Evolutionary conservation across 1,284 basidiomycete species (phyloP), one percentile per base, ranked within the genome.

Genomic region (Phlebopus sp.): DNA sequence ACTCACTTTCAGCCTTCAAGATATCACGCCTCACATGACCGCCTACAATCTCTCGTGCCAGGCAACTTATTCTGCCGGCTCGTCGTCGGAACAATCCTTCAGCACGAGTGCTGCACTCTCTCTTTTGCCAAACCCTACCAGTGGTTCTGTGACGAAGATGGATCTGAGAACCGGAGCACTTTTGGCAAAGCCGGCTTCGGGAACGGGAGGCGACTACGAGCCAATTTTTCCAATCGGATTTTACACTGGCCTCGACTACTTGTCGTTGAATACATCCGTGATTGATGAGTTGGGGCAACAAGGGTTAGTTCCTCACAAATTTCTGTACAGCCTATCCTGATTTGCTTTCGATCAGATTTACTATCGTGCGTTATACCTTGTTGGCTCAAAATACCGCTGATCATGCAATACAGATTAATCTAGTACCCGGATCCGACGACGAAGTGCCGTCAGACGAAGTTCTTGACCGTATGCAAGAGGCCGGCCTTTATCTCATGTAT

Each of bases 401-500:
- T 48, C 18, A 11, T n/a, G 4, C 10, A 21, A 3, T 5, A 13
- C 31, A 79, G 77, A 71, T 87, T 18, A 86, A 89, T 58, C 79
- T 84, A 1, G 72, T 87, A 19, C 86, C 88, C 1, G 69, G 77
- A 1, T 86, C 77, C 53, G 71, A 74, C 56, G 76, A 86, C 58
- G 51, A 77, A 27, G 77, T 78, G 0, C 72, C 73, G 1, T 66
- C 84, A 0, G 72, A 77, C 23, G 60, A 73, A 15, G 78, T 88
- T 11, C 61, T 88, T 13, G 76, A 85, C 57, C 73, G 76, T 36
- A 86, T 89, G 80, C 77, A 86, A 60, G 74, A 83, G 55, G 75
- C 79, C 1, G 86, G 84, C 0, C 58, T 90, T 21, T 89, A 84
- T 57, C 70, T 87, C 36, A 86, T 89, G 78, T 89, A 88, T 51